Base-by-base conservation (phyloP, 768 basidiomycete genomes). In the Suillus subluteus region DNA sequence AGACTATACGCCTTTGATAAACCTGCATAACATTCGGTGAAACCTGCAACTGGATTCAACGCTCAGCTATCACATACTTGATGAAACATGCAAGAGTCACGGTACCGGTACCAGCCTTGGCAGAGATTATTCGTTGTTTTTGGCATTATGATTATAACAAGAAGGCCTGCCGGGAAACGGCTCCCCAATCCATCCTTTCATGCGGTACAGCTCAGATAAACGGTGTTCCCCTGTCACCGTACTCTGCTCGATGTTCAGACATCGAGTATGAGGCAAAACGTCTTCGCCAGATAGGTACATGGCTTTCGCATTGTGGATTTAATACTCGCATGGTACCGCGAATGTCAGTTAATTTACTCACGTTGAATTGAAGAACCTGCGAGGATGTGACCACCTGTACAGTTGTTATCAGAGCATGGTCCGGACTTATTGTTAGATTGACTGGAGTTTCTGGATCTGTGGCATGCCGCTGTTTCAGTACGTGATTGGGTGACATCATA, bases 311-410 rank as follows among this genome's bases (percentile, higher is more conserved):
- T 7, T 41, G 16, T 59, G 11, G 26, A 61, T 30, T 30, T 21
- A 13, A 30, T 61, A 18, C 59, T 43, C 59, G 30, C 59, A 61
- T 43, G 59, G 30, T 61, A 43, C 26, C 18, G 59, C 41, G 26
- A 32, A 18, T 32, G 30, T 61, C 41, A 61, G 9, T 30, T 21
- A 30, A 61, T 61, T 61, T 61, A 61, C 59, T 61, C 59, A 61
- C 59, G 40, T 61, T 43, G 40, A 30, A 61, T 8, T 21, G 58
- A 61, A 32, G 26, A 32, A 30, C 26, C 26, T 26, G 41, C 58
- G 26, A 41, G 40, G 18, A 41, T 30, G 23, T n/a, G 16, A 40
- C 23, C 58, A 40, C 15, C 37, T 37, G 37, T 26, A 16, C 38
- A 9, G 23, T 61, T 43, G 40, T 32, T 43, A 41, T 43, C 59